These are phyloP conservation scores for Penicillium steckii DNA, from an alignment of 495 filamentous ascomycete genomes.

Conservation along the genomic window DNA sequence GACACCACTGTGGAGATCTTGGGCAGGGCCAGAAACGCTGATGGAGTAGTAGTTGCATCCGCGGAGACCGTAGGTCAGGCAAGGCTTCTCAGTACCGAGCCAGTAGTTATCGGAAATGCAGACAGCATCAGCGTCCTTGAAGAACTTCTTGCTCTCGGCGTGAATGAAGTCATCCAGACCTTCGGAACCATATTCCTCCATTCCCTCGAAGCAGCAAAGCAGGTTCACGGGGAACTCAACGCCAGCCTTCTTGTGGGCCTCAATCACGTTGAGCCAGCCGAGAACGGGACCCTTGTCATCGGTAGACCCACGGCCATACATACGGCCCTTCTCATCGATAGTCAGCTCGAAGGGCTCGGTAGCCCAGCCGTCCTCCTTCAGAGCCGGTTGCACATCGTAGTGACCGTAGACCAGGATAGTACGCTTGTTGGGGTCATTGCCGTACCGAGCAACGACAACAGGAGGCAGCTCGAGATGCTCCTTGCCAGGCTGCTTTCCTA, in stretches of 20 bases:
- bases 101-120: conserved; percentile 99
- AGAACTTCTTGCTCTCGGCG: conserved; percentile 84
- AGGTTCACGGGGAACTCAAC: conserved; percentile 96
- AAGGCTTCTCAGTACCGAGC: conserved; percentile 97
- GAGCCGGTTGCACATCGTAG: conserved; percentile 97
- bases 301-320: conserved; percentile 94
- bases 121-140: conserved; percentile 91
- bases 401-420: conserved; percentile 97
- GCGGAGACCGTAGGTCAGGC: conserved; percentile 95
- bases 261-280: conserved; percentile 96
- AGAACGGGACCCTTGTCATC: conserved; percentile 98
- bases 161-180: conserved; percentile 94
- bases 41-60: conserved; percentile 96
- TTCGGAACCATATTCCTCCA: conserved; percentile 99
- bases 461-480: conserved; percentile 90
- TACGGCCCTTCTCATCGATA: conserved; percentile 85
- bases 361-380: conserved; percentile 92
- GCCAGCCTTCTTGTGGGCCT: conserved; percentile 92
- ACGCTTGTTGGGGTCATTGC: conserved; percentile 83
- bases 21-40: conserved; percentile 81
- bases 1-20: conserved; percentile 93
- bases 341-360: conserved; percentile 91
- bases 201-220: conserved; percentile 99
- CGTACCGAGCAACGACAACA: conserved; percentile 87
- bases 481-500: conserved; percentile 87